Conservation (phyloP, 441 rosid genomes). For the Jatropha podagrica region DNA sequence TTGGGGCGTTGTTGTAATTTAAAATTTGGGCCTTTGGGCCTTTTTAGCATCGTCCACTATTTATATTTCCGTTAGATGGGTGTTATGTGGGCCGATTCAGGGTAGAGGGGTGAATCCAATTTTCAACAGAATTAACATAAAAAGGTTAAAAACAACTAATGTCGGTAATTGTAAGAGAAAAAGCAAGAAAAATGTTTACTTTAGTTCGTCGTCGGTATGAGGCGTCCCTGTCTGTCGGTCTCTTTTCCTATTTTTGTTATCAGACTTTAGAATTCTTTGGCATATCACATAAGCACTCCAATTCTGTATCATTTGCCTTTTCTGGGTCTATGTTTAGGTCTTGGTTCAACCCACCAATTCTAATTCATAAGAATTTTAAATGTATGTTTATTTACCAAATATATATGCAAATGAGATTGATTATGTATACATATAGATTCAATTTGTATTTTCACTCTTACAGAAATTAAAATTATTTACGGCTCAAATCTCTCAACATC, state of each 20-base stretch:
- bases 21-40: neutral
- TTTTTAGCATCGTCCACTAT: neutral
- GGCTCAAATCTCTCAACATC: too few species aligned
- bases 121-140: too few species aligned
- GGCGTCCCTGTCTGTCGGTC: conserved; percentile 16
- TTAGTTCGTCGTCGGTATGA: neutral
- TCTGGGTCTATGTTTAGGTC: neutral
- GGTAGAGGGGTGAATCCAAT: too few species aligned
- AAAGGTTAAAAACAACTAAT: too few species aligned
- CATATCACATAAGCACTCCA: neutral
- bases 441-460: too few species aligned
- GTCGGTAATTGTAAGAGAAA: too few species aligned
- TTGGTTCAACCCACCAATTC: neutral
- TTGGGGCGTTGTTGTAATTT: neutral
- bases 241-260: neutral
- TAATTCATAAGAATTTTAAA: too few species aligned
- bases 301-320: neutral
- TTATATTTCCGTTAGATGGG: neutral
- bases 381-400: too few species aligned
- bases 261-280: neutral
- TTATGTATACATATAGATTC: too few species aligned
- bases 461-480: too few species aligned
- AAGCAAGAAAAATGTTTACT: conserved; percentile 3
- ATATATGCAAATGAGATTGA: too few species aligned
- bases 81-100: too few species aligned